phyloP scores from a whole-genome alignment of 257 asterid species.

The Linaria vulgaris region DNA sequence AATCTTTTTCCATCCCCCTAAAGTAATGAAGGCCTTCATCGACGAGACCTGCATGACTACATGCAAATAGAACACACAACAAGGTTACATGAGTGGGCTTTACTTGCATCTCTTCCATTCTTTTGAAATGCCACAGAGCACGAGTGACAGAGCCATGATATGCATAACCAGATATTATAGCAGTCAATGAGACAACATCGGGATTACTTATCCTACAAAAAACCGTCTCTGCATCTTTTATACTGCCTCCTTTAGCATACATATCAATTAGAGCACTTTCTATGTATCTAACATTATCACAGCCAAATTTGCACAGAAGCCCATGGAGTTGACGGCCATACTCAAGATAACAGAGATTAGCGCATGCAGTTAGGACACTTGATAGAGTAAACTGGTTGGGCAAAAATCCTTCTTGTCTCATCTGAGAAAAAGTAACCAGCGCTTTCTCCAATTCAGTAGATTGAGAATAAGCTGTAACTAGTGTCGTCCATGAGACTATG shows the following conservation, averaged over 20 bases:
- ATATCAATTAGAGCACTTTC: constrained; percentile 53
- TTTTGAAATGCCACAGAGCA: constrained; percentile 42
- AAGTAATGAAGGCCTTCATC: constrained; percentile 49
- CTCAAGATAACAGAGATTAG: constrained; percentile 48
- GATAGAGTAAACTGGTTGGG: constrained; percentile 49
- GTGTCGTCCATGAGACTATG: constrained; percentile 50
- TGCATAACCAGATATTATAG: constrained; percentile 51
- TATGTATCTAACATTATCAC: constrained; percentile 33
- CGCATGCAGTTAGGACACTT: constrained; percentile 43
- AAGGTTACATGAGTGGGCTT: constrained; percentile 46
- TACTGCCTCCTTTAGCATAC: constrained; percentile 56
- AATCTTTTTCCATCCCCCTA: constrained; percentile 40
- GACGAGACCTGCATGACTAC: constrained; percentile 58
- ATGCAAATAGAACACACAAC: constrained; percentile 52
- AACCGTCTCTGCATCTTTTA: constrained; percentile 43
- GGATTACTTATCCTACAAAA: constrained; percentile 38
- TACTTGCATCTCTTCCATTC: constrained; percentile 39
- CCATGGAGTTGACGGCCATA: constrained; percentile 45
- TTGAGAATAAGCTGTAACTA: constrained; percentile 47
- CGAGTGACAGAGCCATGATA: constrained; percentile 44
- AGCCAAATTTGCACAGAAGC: constrained; percentile 39
- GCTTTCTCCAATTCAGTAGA: constrained; percentile 45
- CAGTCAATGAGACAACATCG: constrained; percentile 54
- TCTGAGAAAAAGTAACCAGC: constrained; percentile 35
- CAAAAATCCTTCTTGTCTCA: constrained; percentile 45